phyloP scores from a whole-genome alignment of 768 basidiomycete genomes.

The Cystobasidiopsis lactophilus region DNA sequence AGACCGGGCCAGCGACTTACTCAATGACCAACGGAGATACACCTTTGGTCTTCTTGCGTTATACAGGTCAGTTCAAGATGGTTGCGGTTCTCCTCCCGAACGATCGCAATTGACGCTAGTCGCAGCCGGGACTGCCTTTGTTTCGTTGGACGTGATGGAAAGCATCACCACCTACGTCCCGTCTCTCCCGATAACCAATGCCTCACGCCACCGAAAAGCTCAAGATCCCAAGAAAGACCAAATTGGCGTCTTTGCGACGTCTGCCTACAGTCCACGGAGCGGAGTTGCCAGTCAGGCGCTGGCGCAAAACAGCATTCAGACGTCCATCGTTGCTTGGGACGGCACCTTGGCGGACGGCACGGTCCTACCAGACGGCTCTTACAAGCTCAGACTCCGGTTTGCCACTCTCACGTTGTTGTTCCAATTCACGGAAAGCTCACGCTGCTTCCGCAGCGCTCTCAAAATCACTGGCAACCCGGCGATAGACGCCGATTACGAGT shows the following conservation, averaged over 20 bases:
- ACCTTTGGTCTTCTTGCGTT: background rate
- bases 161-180: background rate
- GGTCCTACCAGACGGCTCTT: background rate
- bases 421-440: conserved; percentile 28
- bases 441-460: conserved; percentile 29
- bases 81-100: background rate
- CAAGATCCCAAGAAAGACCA: background rate
- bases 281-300: background rate
- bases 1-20: conserved; percentile 30
- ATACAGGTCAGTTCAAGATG: background rate
- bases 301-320: background rate
- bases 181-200: no score
- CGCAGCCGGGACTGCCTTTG: background rate
- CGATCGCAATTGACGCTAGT: background rate
- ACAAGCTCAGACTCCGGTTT: background rate
- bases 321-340: background rate
- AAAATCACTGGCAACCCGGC: conserved; percentile 30
- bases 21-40: conserved; percentile 27
- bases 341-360: background rate
- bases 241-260: background rate
- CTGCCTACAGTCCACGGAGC: background rate
- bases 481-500: conserved; percentile 30
- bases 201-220: no score
- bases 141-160: background rate
- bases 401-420: background rate